Evolutionary conservation across 257 asterid species (phyloP), one percentile per base, ranked within the genome.

Genomic region (Solanum virginianum): DNA sequence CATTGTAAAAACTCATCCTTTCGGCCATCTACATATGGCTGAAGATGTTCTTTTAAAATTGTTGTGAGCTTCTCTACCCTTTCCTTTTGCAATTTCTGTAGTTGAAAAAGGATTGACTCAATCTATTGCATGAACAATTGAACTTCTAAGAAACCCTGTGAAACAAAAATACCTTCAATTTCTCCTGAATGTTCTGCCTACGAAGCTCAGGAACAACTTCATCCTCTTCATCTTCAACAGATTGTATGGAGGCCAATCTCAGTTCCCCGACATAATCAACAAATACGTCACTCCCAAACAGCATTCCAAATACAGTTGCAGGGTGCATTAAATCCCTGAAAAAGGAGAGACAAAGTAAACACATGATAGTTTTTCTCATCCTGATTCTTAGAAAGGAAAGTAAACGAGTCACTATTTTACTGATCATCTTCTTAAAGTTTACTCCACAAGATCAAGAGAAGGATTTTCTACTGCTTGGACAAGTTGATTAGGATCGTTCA

Each of bases 261-360:
- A 95, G 96, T 88, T 91, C 93, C 66, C 98, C 98, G n/a, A 94
- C 90, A 82, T 92, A 93, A 83, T 94, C 94, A 88, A 91, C 95
- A 87, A 94, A 94, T 62, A 72, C 86, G 45, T 93, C 98, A 80
- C 93, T 94, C 75, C 96, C 98, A 84, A 94, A 92, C 86, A 92
- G 90, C 97, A 94, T 94, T 81, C 97, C 97, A 86, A 95, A 95
- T 56, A 93, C 94, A 86, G 94, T 89, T 20, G 97, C 90, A 60
- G 97, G 97, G 77, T 95, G 98, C 88, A 93, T 92, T 94, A 94
- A 86, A 65, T 93, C 95, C 90, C 98, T 95, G 86, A 82, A 32
- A 15, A 29, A 83, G 70, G 24, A 77, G 47, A 51, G 82, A 77
- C 43, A 51, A 77, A 9, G 24, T 49, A 10, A 77, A 15, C 12